phyloP scores from a whole-genome alignment of 2,329 filamentous ascomycete genomes.

The Arthrobotrys megalospora region DNA sequence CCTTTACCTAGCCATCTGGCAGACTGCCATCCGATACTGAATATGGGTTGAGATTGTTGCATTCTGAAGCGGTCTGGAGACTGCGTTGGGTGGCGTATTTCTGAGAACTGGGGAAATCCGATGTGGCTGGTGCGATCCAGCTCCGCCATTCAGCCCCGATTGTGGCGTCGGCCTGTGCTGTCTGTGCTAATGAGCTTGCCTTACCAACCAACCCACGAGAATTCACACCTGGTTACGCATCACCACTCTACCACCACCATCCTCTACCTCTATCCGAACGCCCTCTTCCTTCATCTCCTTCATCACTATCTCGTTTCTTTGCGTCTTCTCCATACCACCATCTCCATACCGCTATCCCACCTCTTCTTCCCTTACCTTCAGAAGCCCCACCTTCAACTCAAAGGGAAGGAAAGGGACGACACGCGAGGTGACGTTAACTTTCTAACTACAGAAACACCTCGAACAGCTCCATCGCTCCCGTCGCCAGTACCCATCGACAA shows the following conservation, averaged over 20 bases:
- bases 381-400: slow-evolving; percentile 56
- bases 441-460: slow-evolving; percentile 15
- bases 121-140: slow-evolving; percentile 39
- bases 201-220: slow-evolving; percentile 57
- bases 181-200: slow-evolving; percentile 45
- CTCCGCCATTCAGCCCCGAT: slow-evolving; percentile 27
- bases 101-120: slow-evolving; percentile 24
- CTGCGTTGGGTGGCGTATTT: slow-evolving; percentile 38
- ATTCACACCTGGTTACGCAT: slow-evolving; percentile 59
- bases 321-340: slow-evolving; percentile 7
- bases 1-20: no score
- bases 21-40: no score
- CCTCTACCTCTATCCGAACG: slow-evolving; percentile 42
- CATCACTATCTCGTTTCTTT: slow-evolving; percentile 39
- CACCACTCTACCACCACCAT: slow-evolving; percentile 37
- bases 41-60: slow-evolving; percentile 43
- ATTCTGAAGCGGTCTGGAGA: slow-evolving; percentile 25
- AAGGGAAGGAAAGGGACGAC: slow-evolving; percentile 34
- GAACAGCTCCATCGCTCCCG: slow-evolving; percentile 19
- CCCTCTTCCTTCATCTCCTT: slow-evolving; percentile 37
- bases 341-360: slow-evolving; percentile 1
- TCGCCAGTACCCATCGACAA: slow-evolving; percentile 63
- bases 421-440: slow-evolving; percentile 53
- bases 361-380: slow-evolving; percentile 30
- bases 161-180: slow-evolving; percentile 29